phyloP scores from a whole-genome alignment of 2,329 filamentous ascomycete species.

The Colletotrichum caudatum region DNA sequence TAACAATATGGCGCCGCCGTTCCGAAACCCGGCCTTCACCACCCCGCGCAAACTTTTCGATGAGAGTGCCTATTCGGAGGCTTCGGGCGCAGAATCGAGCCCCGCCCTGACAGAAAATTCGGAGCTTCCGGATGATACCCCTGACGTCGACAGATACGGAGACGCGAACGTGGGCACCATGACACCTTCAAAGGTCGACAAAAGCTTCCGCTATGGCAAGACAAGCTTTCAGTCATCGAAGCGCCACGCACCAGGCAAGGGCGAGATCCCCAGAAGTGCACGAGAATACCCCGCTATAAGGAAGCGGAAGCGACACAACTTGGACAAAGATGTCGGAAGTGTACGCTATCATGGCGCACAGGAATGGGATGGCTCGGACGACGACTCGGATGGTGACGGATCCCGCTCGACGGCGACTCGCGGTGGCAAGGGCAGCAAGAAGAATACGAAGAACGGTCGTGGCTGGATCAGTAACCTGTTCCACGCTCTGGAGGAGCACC shows the following conservation, averaged over 20 bases:
- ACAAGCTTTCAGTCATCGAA: conserved; percentile 54
- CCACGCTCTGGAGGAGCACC: conserved; percentile 66
- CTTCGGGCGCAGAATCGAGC: conserved; percentile 70
- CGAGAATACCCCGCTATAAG: conserved; percentile 56
- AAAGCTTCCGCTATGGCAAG: conserved; percentile 59
- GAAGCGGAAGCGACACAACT: conserved; percentile 66
- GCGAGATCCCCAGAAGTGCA: conserved; percentile 69
- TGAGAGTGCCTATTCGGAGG: conserved; percentile 64
- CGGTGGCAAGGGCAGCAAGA: conserved; percentile 41
- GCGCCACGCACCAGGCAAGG: conserved; percentile 67
- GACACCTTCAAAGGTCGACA: conserved; percentile 61
- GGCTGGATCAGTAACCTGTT: conserved; percentile 60
- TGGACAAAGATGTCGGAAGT: conserved; percentile 65
- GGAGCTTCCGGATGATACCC: conserved; percentile 65
- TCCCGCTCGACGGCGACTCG: conserved; percentile 40
- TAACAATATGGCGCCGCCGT: conserved; percentile 61
- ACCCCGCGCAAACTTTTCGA: conserved; percentile 71
- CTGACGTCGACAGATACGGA: conserved; percentile 61
- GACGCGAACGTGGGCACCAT: conserved; percentile 59
- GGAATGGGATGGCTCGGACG: conserved; percentile 59
- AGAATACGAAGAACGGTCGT: conserved; percentile 33
- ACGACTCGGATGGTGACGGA: conserved; percentile 62
- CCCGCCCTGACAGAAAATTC: conserved; percentile 70
- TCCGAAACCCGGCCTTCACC: conserved; percentile 74
- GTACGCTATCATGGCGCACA: conserved; percentile 58